Conservation (phyloP, 495 filamentous ascomycete genomes). For the Penicillium maclennaniae region DNA sequence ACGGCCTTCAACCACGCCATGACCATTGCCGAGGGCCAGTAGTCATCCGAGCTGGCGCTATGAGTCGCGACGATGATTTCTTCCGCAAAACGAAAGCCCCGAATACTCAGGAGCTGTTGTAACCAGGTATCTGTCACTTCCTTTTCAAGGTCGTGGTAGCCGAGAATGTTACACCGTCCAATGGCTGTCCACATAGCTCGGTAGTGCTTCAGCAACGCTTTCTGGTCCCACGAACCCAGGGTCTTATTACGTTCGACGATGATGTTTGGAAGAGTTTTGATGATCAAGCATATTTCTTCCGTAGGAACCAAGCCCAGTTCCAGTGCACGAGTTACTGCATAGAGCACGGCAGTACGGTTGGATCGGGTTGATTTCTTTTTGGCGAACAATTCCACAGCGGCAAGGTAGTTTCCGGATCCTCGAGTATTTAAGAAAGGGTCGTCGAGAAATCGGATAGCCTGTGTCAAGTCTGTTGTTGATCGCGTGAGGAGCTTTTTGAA, state of each 20-base stretch:
- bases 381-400: conserved; percentile 21
- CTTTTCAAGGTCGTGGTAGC: conserved; percentile 30
- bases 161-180: conserved; percentile 35
- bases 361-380: conserved; percentile 11
- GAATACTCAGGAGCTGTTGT: conserved; percentile 16
- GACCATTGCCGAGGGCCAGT: conserved; percentile 31
- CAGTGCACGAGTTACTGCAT: conserved; percentile 32
- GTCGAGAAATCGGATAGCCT: conserved; percentile 39
- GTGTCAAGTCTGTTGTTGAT: conserved; percentile 12
- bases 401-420: conserved; percentile 39
- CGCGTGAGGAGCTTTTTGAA: conserved; percentile 34
- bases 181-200: conserved; percentile 40
- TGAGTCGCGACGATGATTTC: conserved; percentile 33
- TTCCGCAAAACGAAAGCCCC: conserved; percentile 26
- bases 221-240: conserved; percentile 12
- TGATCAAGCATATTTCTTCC: conserved; percentile 33
- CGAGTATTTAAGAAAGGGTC: conserved; percentile 39
- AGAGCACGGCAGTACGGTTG: conserved; percentile 20
- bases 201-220: conserved; percentile 20
- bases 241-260: conserved; percentile 18
- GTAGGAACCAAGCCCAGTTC: conserved; percentile 37
- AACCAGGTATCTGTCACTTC: conserved; percentile 33
- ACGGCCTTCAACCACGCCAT: conserved; percentile 22
- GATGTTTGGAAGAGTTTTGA: conserved; percentile 24
- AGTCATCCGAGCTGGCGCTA: conserved; percentile 4